A percentile compares a stretch with the other conserved stretches of the same genome.
These are phyloP conservation scores for Myxozyma lipomycoides DNA, from an alignment of 805 yeast genomes.

Conservation along the genomic window DNA sequence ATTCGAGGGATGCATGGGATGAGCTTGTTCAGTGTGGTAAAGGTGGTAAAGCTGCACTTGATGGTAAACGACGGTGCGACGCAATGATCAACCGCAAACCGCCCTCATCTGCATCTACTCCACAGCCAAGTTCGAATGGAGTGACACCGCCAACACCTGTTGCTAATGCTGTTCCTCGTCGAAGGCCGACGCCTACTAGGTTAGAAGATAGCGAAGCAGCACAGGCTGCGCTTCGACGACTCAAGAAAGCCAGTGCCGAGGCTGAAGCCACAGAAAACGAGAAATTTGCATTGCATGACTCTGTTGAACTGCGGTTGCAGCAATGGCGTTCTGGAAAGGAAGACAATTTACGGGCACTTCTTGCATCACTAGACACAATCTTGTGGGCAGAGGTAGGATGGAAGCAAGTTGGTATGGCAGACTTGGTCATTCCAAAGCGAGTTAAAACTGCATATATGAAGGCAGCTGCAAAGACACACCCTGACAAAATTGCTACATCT, in stretches of 20 bases:
- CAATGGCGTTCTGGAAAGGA: conserved; percentile 74
- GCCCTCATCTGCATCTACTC: conserved; percentile 4
- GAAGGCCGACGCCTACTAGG: conserved; percentile 22
- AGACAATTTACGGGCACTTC: conserved; percentile 71
- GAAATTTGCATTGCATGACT: conserved; percentile 59
- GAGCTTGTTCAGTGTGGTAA: conserved; percentile 64
- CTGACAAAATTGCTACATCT: conserved; percentile 68
- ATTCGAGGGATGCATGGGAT: conserved; percentile 60
- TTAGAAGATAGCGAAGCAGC: conserved; percentile 26
- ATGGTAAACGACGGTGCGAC: conserved; percentile 76
- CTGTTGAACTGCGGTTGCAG: conserved; percentile 51
- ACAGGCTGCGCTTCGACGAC: conserved; percentile 49
- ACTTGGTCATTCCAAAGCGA: conserved; percentile 81
- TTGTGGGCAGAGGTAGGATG: conserved; percentile 65
- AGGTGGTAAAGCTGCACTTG: conserved; percentile 60
- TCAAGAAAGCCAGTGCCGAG: conserved; percentile 47
- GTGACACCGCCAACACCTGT: background rate
- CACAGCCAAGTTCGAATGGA: conserved; percentile 6
- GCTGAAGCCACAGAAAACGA: conserved; percentile 53
- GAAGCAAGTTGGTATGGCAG: conserved; percentile 64
- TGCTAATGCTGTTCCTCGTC: conserved; percentile 3
- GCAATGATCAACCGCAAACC: conserved; percentile 57
- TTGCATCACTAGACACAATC: conserved; percentile 63
- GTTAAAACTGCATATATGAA: conserved; percentile 82
- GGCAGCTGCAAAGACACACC: conserved; percentile 73